These are phyloP conservation scores for Amphicarpaea edgeworthii DNA, from an alignment of 306 rosid species.

Conservation along the genomic window DNA sequence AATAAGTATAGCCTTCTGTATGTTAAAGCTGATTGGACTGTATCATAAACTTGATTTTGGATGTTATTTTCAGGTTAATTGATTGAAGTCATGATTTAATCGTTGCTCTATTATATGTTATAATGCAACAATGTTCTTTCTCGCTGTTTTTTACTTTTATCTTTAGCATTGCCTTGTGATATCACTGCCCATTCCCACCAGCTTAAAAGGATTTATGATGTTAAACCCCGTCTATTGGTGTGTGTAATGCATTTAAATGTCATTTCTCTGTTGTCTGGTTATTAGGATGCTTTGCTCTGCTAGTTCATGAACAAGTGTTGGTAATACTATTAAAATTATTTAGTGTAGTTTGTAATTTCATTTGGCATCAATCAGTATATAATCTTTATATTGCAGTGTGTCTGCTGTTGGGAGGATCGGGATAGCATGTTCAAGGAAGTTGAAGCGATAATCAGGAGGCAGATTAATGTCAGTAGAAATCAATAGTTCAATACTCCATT, in stretches of 20 bases:
- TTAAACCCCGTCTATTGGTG: neutral
- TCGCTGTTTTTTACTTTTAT: constrained; percentile 1
- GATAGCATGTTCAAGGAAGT: constrained; percentile 91
- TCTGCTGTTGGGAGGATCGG: constrained; percentile 98
- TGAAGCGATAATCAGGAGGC: constrained; percentile 91
- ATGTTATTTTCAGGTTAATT: neutral
- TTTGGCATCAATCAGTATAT: constrained; percentile 13
- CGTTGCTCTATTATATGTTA: neutral
- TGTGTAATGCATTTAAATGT: neutral
- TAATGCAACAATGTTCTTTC: neutral
- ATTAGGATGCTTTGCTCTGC: constrained; percentile 1
- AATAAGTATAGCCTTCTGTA: neutral
- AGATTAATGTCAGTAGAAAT: constrained; percentile 76
- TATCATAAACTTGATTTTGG: constrained; percentile 16
- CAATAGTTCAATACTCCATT: constrained; percentile 9
- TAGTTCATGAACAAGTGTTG: neutral
- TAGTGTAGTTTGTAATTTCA: constrained; percentile 7
- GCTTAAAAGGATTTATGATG: neutral
- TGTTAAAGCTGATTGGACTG: neutral
- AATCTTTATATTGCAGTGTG: constrained; percentile 65
- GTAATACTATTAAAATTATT: neutral
- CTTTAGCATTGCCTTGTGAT: constrained; percentile 23
- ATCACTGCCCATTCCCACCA: neutral
- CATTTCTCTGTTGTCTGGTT: neutral
- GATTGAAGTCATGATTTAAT: constrained; percentile 5